Base-by-base conservation (phyloP, 2,329 filamentous ascomycete species). In the Aspergillus aculeatus region DNA sequence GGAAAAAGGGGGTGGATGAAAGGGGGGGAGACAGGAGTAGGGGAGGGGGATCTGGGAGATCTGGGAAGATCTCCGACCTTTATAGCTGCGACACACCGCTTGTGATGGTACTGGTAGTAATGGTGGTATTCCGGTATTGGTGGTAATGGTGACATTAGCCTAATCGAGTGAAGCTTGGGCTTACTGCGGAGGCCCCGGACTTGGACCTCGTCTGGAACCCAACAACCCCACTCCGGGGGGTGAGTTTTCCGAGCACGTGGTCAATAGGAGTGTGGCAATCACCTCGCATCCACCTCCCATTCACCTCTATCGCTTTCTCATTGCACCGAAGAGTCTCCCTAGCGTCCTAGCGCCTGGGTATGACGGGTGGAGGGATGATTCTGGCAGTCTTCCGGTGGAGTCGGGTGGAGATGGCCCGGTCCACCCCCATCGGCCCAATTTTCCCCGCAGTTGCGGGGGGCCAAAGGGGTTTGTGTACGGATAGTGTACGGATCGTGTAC, bases 1-100 rank as follows among this genome's bases (percentile, higher is more conserved):
- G 61, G 16, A 10, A 64, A 61, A 68, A 64, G 62, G 53, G 61
- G 63, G 68, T 69, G 68, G 65, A 66, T 50, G 60, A 69, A 67
- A 68, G 62, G 67, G 62, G 66, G 58, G 58, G 60, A 68, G 64
- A 60, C 66, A 68, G 60, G 62, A 64, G 66, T 62, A 66, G 69
- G 70, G 54, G 61, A 19, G 38, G 38, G 5, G 16, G 26, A 29
- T 29, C 26, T 29, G 26, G 26, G 26, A 9, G 26, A 29, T 29
- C 26, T 19, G 16, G 38, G 38, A n/a, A 7, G 38, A 19, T 67
- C 68, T 69, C 65, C 66, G 67, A 67, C 67, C 66, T 73, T 73
- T 71, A 72, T 73, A 67, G 62, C 55, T 65, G 66, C 59, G 64
- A 67, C 60, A 63, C 61, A 51, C 61, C 50, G 47, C 61, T 61